phyloP scores from a whole-genome alignment of 2,329 filamentous ascomycete species.

The Penicillium sp. region DNA sequence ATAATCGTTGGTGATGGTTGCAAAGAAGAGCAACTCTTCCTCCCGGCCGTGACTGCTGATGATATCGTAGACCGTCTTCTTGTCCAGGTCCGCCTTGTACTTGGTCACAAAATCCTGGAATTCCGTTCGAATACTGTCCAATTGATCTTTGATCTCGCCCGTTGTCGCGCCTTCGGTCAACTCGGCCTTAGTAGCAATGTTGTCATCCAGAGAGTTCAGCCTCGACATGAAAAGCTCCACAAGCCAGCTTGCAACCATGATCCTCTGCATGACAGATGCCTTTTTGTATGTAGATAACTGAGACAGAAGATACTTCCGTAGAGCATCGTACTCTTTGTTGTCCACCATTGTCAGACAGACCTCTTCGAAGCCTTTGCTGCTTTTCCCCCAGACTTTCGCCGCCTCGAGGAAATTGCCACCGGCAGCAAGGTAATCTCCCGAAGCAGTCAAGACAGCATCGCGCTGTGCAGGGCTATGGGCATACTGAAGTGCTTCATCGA shows the following conservation, averaged over 20 bases:
- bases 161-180: slow-evolving; percentile 66
- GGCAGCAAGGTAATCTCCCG: slow-evolving; percentile 77
- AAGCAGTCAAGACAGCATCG: slow-evolving; percentile 85
- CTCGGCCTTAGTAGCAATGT: slow-evolving; percentile 82
- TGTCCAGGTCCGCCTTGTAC: slow-evolving; percentile 81
- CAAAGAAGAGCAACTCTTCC: slow-evolving; percentile 86
- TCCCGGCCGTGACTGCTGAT: slow-evolving; percentile 94
- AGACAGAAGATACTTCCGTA: slow-evolving; percentile 81
- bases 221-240: slow-evolving; percentile 97
- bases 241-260: slow-evolving; percentile 93
- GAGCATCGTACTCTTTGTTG: slow-evolving; percentile 78
- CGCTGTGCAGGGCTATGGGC: slow-evolving; percentile 75
- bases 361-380: slow-evolving; percentile 95
- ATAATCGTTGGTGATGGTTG: slow-evolving; percentile 81
- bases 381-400: slow-evolving; percentile 84
- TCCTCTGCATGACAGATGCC: slow-evolving; percentile 79
- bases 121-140: slow-evolving; percentile 66
- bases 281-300: slow-evolving; percentile 81
- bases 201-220: slow-evolving; percentile 89
- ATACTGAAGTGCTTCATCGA: slow-evolving; percentile 80
- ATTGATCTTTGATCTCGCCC: slow-evolving; percentile 61
- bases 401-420: slow-evolving; percentile 81
- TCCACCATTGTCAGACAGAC: slow-evolving; percentile 89
- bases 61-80: slow-evolving; percentile 89
- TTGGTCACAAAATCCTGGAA: slow-evolving; percentile 83